These are phyloP conservation scores for Ganoderma lingzhi DNA, from an alignment of 1,284 basidiomycete species.

Conservation along the genomic window DNA sequence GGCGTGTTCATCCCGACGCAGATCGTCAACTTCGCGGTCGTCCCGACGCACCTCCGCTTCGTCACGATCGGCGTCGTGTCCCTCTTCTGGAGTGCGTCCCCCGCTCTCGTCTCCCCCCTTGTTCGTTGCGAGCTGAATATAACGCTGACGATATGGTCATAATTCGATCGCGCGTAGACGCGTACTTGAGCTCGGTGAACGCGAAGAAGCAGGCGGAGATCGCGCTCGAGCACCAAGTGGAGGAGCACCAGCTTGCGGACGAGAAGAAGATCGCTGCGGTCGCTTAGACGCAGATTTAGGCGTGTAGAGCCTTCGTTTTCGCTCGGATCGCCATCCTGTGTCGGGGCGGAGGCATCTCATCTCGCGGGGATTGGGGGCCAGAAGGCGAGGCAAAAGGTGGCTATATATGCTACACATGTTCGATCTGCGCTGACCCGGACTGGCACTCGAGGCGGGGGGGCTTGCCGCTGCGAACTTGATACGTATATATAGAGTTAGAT, in stretches of 20 bases:
- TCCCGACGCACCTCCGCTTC: slow-evolving; percentile 85
- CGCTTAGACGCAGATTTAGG: too few species aligned
- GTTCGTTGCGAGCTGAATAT: neutral
- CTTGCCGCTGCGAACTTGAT: neutral
- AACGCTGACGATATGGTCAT: slow-evolving; percentile 29
- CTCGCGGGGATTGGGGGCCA: neutral
- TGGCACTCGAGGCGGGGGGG: neutral
- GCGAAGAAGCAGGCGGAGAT: slow-evolving; percentile 36
- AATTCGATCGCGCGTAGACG: slow-evolving; percentile 43
- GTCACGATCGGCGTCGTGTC: slow-evolving; percentile 81
- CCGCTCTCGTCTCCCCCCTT: neutral
- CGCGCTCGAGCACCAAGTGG: slow-evolving; percentile 3
- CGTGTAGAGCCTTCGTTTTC: too few species aligned
- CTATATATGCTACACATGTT: neutral
- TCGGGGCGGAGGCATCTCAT: neutral
- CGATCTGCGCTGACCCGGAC: neutral
- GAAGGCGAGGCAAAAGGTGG: slow-evolving; percentile 3
- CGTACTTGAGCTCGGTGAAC: slow-evolving; percentile 57
- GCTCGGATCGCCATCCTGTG: neutral
- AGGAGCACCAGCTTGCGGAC: slow-evolving; percentile 2
- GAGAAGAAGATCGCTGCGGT: slow-evolving; percentile 17
- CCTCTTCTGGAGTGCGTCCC: slow-evolving; percentile 85
- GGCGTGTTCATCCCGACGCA: slow-evolving; percentile 84
- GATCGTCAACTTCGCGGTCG: slow-evolving; percentile 81
- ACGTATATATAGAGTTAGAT: slow-evolving; percentile 1